A percentile compares a stretch with the other conserved stretches of the same genome.
phyloP scores from a whole-genome alignment of 208 protist genomes.

The Acanthamoeba culbertsoni region DNA sequence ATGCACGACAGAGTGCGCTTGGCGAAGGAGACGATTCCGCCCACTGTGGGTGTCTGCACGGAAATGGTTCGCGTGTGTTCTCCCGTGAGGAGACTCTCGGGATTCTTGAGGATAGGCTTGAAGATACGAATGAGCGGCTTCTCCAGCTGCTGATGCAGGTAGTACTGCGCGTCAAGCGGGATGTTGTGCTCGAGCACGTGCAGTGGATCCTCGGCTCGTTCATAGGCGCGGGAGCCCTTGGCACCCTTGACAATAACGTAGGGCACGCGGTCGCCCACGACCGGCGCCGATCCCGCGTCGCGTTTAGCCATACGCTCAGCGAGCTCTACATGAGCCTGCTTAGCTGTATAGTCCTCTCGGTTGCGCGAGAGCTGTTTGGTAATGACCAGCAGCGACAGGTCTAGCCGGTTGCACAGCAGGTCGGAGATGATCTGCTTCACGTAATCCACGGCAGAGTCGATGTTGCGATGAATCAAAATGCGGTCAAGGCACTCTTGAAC shows the following conservation, averaged over 20 bases:
- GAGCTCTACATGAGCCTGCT: constrained; percentile 93
- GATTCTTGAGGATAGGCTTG: constrained; percentile 95
- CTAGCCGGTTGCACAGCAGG: constrained; percentile 93
- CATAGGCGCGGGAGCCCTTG: constrained; percentile 93
- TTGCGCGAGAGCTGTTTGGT: constrained; percentile 94
- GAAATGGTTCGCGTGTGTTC: constrained; percentile 97
- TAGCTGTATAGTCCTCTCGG: constrained; percentile 93
- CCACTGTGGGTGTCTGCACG: constrained; percentile 92
- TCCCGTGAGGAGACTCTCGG: constrained; percentile 88
- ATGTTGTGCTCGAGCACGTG: constrained; percentile 96
- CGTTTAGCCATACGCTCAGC: constrained; percentile 91
- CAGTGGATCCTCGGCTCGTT: constrained; percentile 99
- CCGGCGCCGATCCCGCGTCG: constrained; percentile 88
- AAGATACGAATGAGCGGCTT: constrained; percentile 93
- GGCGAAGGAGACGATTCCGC: constrained; percentile 97
- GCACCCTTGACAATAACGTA: constrained; percentile 94
- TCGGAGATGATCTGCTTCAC: constrained; percentile 91
- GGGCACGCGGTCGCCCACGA: constrained; percentile 93
- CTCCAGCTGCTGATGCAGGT: constrained; percentile 94
- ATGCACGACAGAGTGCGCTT: constrained; percentile 95
- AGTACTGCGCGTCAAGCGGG: constrained; percentile 93
- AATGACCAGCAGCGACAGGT: constrained; percentile 95
- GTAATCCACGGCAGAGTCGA: constrained; percentile 76
- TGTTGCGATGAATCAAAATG: constrained; percentile 88
- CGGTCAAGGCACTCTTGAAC: constrained; percentile 85